phyloP scores from a whole-genome alignment of 2,329 filamentous ascomycete genomes.

The Scolecobasidium constrictum region DNA sequence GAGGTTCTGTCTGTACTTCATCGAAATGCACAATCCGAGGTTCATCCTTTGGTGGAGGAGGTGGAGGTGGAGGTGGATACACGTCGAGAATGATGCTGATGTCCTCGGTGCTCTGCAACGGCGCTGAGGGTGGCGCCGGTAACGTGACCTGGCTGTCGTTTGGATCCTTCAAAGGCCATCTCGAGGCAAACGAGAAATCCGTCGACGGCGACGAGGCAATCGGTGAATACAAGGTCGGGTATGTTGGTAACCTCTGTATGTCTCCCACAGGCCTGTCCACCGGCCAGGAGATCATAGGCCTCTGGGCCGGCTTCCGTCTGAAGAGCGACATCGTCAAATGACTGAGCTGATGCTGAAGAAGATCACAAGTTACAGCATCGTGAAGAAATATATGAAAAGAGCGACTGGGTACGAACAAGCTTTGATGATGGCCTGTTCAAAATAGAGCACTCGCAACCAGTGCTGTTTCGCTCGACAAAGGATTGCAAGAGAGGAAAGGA shows the following conservation, averaged over 20 bases:
- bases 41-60: neutral
- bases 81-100: neutral
- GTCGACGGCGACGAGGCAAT: neutral
- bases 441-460: neutral
- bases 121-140: neutral
- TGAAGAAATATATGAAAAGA: neutral
- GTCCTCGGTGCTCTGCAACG: neutral
- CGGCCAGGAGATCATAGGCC: neutral
- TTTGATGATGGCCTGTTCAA: neutral
- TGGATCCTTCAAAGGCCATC: neutral
- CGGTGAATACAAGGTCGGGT: neutral
- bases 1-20: neutral
- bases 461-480: neutral
- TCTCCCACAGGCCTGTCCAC: neutral
- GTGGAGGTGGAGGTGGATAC: neutral
- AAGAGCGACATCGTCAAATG: neutral
- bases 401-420: neutral
- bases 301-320: neutral
- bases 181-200: neutral
- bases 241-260: neutral
- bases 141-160: neutral
- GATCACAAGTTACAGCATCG: neutral
- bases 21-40: neutral
- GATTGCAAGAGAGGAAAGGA: conserved; percentile 1
- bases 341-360: neutral